Evolutionary conservation across 495 filamentous ascomycete genomes (phyloP).

Genomic region (Melanomma pulvis-pyrius): DNA sequence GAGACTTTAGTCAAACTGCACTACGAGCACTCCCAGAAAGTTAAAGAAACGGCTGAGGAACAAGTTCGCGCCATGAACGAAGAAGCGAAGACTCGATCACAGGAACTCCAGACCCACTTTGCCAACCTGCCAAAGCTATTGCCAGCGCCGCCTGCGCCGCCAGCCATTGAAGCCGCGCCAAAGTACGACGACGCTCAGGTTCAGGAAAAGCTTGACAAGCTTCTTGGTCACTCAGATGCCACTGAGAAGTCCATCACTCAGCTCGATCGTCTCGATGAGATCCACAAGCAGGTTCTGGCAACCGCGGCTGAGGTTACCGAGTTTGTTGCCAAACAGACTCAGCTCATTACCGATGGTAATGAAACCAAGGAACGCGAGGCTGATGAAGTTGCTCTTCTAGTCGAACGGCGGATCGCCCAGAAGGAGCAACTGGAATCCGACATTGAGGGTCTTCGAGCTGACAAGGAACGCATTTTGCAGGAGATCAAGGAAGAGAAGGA

Average conservation of each 20-base stretch:
- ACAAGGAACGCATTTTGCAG: conserved; percentile 51
- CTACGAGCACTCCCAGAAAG: conserved; percentile 67
- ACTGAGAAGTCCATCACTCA: conserved; percentile 59
- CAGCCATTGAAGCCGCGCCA: conserved; percentile 46
- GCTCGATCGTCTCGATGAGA: conserved; percentile 78
- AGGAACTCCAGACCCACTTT: conserved; percentile 61
- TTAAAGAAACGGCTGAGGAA: conserved; percentile 41
- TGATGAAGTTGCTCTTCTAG: conserved; percentile 75
- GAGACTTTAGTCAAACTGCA: conserved; percentile 78
- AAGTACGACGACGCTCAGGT: conserved; percentile 66
- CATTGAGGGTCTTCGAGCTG: conserved; percentile 63
- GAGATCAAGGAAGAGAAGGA: conserved; percentile 66
- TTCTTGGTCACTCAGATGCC: conserved; percentile 64
- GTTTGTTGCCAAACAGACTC: conserved; percentile 80
- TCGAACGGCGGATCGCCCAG: conserved; percentile 77
- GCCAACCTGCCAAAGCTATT: conserved; percentile 52
- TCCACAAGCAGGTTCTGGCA: conserved; percentile 83
- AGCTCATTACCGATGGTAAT: conserved; percentile 74
- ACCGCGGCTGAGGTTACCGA: conserved; percentile 86
- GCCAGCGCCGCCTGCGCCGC: conserved; percentile 48
- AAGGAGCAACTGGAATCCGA: conserved; percentile 77
- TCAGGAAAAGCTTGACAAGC: conserved; percentile 82
- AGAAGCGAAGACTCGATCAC: conserved; percentile 41
- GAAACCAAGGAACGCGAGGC: conserved; percentile 79
- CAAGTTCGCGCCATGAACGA: conserved; percentile 37